Base-by-base conservation (phyloP, 139 green algal genomes). In the Nannochloris sp. region DNA sequence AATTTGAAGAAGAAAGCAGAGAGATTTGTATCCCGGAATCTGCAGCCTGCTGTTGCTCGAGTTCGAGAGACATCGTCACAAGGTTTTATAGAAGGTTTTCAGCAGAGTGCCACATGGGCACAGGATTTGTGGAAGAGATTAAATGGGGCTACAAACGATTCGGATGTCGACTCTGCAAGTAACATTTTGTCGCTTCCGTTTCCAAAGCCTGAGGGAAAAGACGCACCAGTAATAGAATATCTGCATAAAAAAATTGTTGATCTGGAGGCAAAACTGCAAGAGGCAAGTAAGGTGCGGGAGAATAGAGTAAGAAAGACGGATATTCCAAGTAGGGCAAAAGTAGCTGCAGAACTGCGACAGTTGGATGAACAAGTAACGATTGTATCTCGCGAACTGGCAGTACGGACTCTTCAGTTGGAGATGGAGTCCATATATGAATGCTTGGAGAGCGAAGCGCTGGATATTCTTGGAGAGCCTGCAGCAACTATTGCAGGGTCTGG, bases 401-500 rank as follows among this genome's bases (percentile, higher is more conserved):
- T 84, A 20, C 72, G 81, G 48, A 95, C 83, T 16, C 74, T 97
- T 59, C 82, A 95, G 73, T 74, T 97, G 36, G 85, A 97, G 75
- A 89, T 96, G 89, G 89, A 94, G 70, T 86, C 84, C 23, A 80
- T 97, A 14, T 92, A 87, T 43, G 56, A 59, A 3, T 69, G 59
- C 12, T 63, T 98, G 48, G 92, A 98, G 76, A 82, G 90, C 2
- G 92, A 98, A 75, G 82, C 86, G 1, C 63, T 96, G 37, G 83
- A 95, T 49, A 62, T 95, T 1, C 45, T 67, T 31, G 66, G 61
- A 30, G 79, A 66, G 14, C 25, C 25, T 17, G 17, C 29, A 29
- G 16, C 56, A 28, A 33, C 56, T 17, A 37, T 25, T 40, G 36
- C 13, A 61, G 33, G 33, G 29, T 59, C 43, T 12, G 51, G 66